These are phyloP conservation scores for Astragalus membranaceus DNA, from an alignment of 306 rosid genomes.

Conservation along the genomic window DNA sequence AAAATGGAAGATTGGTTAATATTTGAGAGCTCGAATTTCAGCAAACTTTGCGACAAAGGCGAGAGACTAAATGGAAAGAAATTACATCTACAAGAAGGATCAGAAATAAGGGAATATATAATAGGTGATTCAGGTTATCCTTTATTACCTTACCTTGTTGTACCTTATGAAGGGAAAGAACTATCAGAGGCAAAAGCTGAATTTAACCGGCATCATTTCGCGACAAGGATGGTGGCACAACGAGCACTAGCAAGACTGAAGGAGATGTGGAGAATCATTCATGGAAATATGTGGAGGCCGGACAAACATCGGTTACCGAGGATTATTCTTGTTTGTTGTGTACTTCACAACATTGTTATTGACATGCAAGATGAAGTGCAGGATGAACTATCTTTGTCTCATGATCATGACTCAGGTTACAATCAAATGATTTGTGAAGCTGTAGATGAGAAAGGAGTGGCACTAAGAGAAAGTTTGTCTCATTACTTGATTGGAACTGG, in stretches of 20 bases:
- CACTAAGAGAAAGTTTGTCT: constrained; percentile 57
- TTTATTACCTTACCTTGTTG: constrained; percentile 64
- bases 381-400: constrained; percentile 45
- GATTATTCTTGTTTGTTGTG: constrained; percentile 82
- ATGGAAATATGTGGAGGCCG: constrained; percentile 92
- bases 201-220: constrained; percentile 59
- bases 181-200: constrained; percentile 39
- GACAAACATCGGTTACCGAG: constrained; percentile 86
- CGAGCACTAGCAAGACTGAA: constrained; percentile 69
- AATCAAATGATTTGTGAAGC: constrained; percentile 60
- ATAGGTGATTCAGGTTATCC: constrained; percentile 86
- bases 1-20: constrained; percentile 59
- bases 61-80: constrained; percentile 64
- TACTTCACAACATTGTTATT: constrained; percentile 83
- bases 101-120: constrained; percentile 67
- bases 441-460: constrained; percentile 49
- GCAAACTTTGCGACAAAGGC: constrained; percentile 51
- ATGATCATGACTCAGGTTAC: constrained; percentile 63
- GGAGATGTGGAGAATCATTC: constrained; percentile 85
- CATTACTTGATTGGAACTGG: constrained; percentile 48
- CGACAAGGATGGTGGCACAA: constrained; percentile 62
- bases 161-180: constrained; percentile 74
- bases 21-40: constrained; percentile 61
- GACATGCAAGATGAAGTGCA: constrained; percentile 59
- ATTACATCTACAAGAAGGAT: constrained; percentile 38